A percentile compares a stretch with the other conserved stretches of the same genome.
These are phyloP conservation scores for Tulasnella sp. DNA, from an alignment of 768 basidiomycete species.

Conservation along the genomic window DNA sequence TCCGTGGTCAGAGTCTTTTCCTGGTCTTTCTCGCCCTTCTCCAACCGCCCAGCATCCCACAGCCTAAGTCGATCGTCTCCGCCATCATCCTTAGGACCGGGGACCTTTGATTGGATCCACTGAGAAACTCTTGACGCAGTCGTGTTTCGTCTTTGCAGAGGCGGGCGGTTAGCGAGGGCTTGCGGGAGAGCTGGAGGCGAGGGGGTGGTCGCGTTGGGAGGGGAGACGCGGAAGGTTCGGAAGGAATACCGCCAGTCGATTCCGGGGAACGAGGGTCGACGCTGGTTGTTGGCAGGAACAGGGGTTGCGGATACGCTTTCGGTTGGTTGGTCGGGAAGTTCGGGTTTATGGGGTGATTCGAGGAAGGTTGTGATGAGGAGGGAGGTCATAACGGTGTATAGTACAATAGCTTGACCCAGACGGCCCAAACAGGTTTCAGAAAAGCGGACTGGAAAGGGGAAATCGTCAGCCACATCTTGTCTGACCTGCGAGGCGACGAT, in stretches of 20 bases:
- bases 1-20: background rate
- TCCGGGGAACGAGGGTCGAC: slow-evolving; percentile 24
- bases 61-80: slow-evolving; percentile 21
- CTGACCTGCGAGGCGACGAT: slow-evolving; percentile 13
- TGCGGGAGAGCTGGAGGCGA: background rate
- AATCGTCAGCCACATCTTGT: background rate
- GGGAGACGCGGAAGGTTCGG: slow-evolving; percentile 11
- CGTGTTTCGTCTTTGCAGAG: slow-evolving; percentile 12
- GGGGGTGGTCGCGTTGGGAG: slow-evolving; percentile 21
- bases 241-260: slow-evolving; percentile 4
- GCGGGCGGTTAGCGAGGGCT: background rate
- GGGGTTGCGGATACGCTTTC: slow-evolving; percentile 2
- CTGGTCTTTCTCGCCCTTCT: slow-evolving; percentile 5
- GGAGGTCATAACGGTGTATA: slow-evolving; percentile 65
- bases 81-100: background rate
- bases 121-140: slow-evolving; percentile 29
- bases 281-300: background rate
- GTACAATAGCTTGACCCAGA: slow-evolving; percentile 60
- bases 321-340: background rate
- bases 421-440: slow-evolving; percentile 72
- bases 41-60: slow-evolving; percentile 9
- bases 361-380: slow-evolving; percentile 53
- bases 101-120: slow-evolving; percentile 26
- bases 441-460: slow-evolving; percentile 57
- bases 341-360: background rate